Base-by-base conservation (phyloP, 2,329 filamentous ascomycete species). In the Capronia coronata region DNA sequence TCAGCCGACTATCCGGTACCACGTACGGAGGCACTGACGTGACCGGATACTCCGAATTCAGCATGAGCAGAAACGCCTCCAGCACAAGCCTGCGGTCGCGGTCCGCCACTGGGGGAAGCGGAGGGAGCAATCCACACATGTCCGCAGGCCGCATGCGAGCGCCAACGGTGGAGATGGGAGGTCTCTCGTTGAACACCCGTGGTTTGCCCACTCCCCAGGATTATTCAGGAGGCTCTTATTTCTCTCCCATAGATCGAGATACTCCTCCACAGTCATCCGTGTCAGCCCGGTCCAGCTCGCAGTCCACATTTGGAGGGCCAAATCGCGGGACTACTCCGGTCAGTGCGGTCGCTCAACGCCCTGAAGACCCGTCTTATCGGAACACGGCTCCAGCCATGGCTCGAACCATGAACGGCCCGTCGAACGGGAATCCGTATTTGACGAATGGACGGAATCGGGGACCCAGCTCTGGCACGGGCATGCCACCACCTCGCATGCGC, bases 331-430 rank as follows among this genome's bases (percentile, higher is more conserved):
- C 75, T 9, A 83, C 82, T 1, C 82, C 87, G 1, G 65, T 61
- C 14, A 57, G 55, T 50, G 78, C 83, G 56, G 77, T 79, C 29
- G 74, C 74, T 0, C 87, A 85, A 76, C 80, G 71, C 29, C 71
- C 82, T 62, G 87, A 94, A 55, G 78, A 81, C n/a, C n/a, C n/a
- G 19, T 81, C 79, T 61, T 85, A 86, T 61, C 80, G 91, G 23
- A 94, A 94, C 64, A 95, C 91, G 1, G 88, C 91, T 7, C 91
- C 91, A 16, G 88, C 87, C 2, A 83, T 90, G 75, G 83, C 86
- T 38, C 83, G 86, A 82, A 29, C 80, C 84, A n/a, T 91, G 87
- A 27, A 77, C 86, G 54, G 51, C 3, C 54, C 54, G 51, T 75
- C 83, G 6, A 82, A 80, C 7, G 68, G 73, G 13, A 83, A 82